Percentiles rank a stretch among this genome's conserved stretches.
Conservation (phyloP, 2,329 filamentous ascomycete species). For the Colletotrichum lindemuthianum region DNA sequence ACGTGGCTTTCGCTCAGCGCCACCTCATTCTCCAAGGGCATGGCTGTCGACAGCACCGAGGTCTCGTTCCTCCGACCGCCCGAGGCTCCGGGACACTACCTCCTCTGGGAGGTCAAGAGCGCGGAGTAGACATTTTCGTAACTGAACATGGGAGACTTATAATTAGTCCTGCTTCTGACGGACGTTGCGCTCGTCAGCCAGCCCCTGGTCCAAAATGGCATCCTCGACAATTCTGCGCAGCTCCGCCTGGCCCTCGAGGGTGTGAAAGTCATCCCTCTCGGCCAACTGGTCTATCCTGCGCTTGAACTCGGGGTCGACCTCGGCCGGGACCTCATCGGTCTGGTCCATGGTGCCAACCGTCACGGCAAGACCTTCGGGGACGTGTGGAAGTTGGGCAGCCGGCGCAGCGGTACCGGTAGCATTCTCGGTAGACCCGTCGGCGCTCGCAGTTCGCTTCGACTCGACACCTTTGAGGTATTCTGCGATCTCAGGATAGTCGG, state of each 20-base stretch:
- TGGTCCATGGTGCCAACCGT: conserved; percentile 80
- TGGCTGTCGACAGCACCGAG: conserved; percentile 58
- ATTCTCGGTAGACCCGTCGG: conserved; percentile 40
- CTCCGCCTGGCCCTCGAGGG: conserved; percentile 80
- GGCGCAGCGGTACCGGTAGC: conserved; percentile 23
- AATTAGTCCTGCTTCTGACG: conserved; percentile 68
- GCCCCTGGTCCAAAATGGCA: conserved; percentile 74
- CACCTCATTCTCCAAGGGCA: conserved; percentile 59
- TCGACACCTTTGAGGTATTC: conserved; percentile 69
- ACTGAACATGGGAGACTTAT: not conserved
- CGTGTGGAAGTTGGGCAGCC: conserved; percentile 62
- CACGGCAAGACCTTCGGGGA: conserved; percentile 81
- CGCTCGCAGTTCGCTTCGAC: conserved; percentile 41
- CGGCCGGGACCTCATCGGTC: conserved; percentile 65
- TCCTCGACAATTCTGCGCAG: conserved; percentile 83
- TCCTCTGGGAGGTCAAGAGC: conserved; percentile 68
- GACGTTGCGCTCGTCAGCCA: conserved; percentile 72
- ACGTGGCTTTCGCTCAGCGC: conserved; percentile 67
- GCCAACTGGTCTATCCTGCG: conserved; percentile 90
- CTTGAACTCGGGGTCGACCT: conserved; percentile 84
- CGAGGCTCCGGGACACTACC: conserved; percentile 60
- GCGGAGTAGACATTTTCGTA: conserved; percentile 43
- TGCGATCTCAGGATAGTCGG: conserved; percentile 79
- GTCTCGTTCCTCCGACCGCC: conserved; percentile 64
- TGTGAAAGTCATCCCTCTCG: conserved; percentile 83